Conservation (phyloP, 148 eudicot genomes). For the Drosera capensis region DNA sequence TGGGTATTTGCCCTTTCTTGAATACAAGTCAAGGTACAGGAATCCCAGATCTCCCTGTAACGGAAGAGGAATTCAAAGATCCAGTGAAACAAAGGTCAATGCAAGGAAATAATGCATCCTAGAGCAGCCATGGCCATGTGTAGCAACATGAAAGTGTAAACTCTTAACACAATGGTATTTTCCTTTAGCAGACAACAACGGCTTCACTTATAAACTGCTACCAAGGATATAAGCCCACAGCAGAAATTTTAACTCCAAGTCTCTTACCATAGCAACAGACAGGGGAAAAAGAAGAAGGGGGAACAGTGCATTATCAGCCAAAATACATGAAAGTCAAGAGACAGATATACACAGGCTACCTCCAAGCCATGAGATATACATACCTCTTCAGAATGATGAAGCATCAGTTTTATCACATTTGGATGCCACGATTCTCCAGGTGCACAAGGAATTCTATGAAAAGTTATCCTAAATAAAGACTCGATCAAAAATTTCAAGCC, state of each 20-base stretch:
- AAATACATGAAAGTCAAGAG: too few species aligned
- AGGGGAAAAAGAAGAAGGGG: too few species aligned
- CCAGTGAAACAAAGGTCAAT: neutral
- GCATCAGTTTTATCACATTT: slow-evolving; percentile 82
- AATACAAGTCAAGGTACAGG: slow-evolving; percentile 83
- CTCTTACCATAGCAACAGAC: too few species aligned
- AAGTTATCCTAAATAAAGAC: slow-evolving; percentile 75
- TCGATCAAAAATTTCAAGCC: slow-evolving; percentile 75
- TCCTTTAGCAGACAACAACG: too few species aligned
- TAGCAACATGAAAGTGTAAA: too few species aligned
- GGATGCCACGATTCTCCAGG: slow-evolving; percentile 99
- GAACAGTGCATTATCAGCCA: too few species aligned
- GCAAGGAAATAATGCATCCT: neutral
- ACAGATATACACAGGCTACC: too few species aligned
- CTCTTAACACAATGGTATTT: too few species aligned
- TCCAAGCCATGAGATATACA: slow-evolving; percentile 4
- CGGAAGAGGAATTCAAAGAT: slow-evolving; percentile 4
- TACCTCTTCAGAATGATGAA: slow-evolving; percentile 92
- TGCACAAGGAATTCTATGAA: slow-evolving; percentile 44
- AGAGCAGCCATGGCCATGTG: neutral
- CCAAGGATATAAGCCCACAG: too few species aligned
- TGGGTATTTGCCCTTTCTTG: slow-evolving; percentile 80
- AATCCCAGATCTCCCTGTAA: slow-evolving; percentile 92
- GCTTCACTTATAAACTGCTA: too few species aligned
- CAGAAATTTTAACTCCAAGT: too few species aligned